Base-by-base conservation (phyloP, 805 yeast species). In the Yamadazyma insecticola region DNA sequence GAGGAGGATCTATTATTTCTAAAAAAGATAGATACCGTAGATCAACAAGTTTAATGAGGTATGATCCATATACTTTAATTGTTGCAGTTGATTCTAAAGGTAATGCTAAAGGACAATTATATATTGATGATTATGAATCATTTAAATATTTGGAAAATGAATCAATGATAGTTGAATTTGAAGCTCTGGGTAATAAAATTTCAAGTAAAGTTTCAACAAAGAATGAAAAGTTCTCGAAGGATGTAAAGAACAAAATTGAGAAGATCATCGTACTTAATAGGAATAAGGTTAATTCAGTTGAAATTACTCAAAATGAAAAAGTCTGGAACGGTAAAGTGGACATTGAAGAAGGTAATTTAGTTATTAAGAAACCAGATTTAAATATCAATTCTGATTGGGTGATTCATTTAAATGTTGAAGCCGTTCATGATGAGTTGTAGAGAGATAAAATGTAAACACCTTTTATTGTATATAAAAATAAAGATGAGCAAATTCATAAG, bases 101-200 rank as follows among this genome's bases (percentile, higher is more conserved):
- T 1, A 41, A 45, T 5, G 87, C 89, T 0, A 53, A 55, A 0
- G 83, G 84, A 2, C 53, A 59, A 12, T 51, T 89, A 19, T 89
- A 88, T 52, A 55, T 82, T 22, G 97, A 89, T 53, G 97, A 89
- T 55, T 96, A 95, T 11, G 83, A 79, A 44, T 67, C 89, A 0
- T 84, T 71, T 43, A 72, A 64, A 26, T 76, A 76, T 50, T 35
- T 52, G 19, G 43, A 58, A 2, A 82, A 81, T 5, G 78, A 74
- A 16, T 52, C 60, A 26, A 48, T 75, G 2, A 41, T 41, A 2
- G 61, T 41, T 13, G 10, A 12, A 13, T 25, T 26, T 15, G 13
- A 16, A 6, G 36, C 36, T 3, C 17, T 77, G 3, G 16, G 13
- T 9, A 35, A 36, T 6, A 16, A 10, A 2, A 42, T 44, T 12